phyloP scores from a whole-genome alignment of 164 flowering plant species.

The Euptelea pleiosperma region DNA sequence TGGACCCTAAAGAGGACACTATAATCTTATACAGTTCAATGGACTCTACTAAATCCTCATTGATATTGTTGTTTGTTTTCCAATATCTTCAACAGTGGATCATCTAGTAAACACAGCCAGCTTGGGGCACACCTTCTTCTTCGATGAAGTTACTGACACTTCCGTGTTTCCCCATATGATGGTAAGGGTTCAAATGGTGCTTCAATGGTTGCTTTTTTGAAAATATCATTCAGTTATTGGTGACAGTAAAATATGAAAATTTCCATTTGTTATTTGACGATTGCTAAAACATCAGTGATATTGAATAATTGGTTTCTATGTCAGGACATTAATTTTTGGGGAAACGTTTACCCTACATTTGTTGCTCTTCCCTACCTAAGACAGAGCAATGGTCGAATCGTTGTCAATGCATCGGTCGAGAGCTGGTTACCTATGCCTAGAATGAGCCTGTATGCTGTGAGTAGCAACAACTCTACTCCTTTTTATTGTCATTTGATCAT shows the following conservation, averaged over 20 bases:
- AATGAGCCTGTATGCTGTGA: conserved; percentile 85
- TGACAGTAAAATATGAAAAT: too few species aligned
- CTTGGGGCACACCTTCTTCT: conserved; percentile 79
- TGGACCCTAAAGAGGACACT: too few species aligned
- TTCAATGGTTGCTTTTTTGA: not conserved
- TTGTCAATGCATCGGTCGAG: conserved; percentile 86
- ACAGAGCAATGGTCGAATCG: conserved; percentile 60
- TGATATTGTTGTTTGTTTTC: not conserved
- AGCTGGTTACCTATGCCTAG: conserved; percentile 92
- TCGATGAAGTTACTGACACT: conserved; percentile 77
- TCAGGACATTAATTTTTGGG: conserved; percentile 96
- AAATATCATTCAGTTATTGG: too few species aligned
- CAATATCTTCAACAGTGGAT: conserved; percentile 54
- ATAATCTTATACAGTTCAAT: too few species aligned
- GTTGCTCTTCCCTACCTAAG: conserved; percentile 80
- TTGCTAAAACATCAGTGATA: too few species aligned
- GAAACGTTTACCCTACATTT: conserved; percentile 88
- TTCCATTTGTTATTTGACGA: too few species aligned
- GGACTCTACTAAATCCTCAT: too few species aligned
- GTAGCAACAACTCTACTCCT: conserved; percentile 22
- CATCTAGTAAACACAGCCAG: conserved; percentile 90
- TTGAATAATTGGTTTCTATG: not conserved
- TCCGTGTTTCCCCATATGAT: conserved; percentile 74
- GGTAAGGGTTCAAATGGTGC: conserved; percentile 35
- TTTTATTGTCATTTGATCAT: too few species aligned